These are phyloP conservation scores for Fraxinus quadrangulata DNA, from an alignment of 257 asterid species.

Conservation along the genomic window DNA sequence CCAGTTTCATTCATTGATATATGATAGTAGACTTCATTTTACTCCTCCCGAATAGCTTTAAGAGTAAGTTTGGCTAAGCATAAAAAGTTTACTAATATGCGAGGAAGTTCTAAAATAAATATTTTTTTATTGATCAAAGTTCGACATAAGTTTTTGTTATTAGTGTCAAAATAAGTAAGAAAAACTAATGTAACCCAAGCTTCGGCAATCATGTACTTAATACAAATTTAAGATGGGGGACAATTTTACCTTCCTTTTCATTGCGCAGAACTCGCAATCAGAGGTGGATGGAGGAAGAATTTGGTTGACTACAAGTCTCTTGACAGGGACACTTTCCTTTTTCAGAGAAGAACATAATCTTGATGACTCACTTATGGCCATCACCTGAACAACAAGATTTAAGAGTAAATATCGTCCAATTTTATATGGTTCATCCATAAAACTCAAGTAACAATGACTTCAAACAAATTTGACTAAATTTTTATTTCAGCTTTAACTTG, in stretches of 20 bases:
- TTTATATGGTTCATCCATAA: neutral
- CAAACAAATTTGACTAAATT: too few species aligned
- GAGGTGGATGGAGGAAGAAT: slow-evolving; percentile 84
- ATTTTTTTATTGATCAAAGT: neutral
- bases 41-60: neutral
- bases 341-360: slow-evolving; percentile 84
- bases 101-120: neutral
- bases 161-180: neutral
- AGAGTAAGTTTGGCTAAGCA: neutral
- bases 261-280: slow-evolving; percentile 93
- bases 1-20: neutral
- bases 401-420: neutral
- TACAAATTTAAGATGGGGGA: neutral
- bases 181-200: neutral
- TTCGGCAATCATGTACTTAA: neutral
- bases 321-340: slow-evolving; percentile 90
- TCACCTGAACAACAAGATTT: slow-evolving; percentile 55
- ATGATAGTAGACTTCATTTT: neutral
- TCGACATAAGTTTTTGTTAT: neutral
- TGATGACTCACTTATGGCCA: slow-evolving; percentile 97
- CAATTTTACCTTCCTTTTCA: slow-evolving; percentile 77
- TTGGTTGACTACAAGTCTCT: slow-evolving; percentile 90
- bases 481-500: neutral
- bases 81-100: neutral
- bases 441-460: slow-evolving; percentile 4